Conservation (phyloP, 192 early-diverging fungal genomes). For the Backusella morwellensis region DNA sequence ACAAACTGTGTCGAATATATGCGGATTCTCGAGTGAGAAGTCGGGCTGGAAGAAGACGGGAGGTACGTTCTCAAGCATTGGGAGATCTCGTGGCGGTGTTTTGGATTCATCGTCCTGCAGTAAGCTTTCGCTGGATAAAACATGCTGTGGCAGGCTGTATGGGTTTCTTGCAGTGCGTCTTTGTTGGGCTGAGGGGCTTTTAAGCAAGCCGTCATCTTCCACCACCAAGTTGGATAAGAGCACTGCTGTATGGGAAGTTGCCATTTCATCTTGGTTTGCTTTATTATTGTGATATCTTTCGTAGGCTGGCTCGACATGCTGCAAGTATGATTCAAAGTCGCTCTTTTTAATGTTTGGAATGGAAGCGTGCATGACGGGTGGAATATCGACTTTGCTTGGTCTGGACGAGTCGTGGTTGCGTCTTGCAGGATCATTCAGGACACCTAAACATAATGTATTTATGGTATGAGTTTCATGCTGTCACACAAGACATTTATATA, state of each 20-base stretch:
- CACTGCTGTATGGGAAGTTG: slow-evolving; percentile 8
- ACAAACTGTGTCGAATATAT: slow-evolving; percentile 83
- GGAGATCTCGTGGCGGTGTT: slow-evolving; percentile 52
- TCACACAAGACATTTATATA: slow-evolving; percentile 11
- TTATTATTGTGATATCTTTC: slow-evolving; percentile 79
- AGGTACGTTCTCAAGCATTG: slow-evolving; percentile 81
- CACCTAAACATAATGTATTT: slow-evolving; percentile 46
- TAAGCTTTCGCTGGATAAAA: slow-evolving; percentile 33
- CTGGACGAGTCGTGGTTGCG: slow-evolving; percentile 43
- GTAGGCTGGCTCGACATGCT: slow-evolving; percentile 68
- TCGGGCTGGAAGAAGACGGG: slow-evolving; percentile 80
- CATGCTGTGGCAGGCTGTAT: slow-evolving; percentile 44
- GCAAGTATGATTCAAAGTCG: slow-evolving; percentile 89
- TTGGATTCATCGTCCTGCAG: slow-evolving; percentile 32
- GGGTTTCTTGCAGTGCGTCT: slow-evolving; percentile 44
- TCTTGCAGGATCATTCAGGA: slow-evolving; percentile 67
- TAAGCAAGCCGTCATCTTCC: slow-evolving; percentile 32
- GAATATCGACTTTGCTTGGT: slow-evolving; percentile 55
- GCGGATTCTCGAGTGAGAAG: slow-evolving; percentile 89
- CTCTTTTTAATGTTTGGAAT: slow-evolving; percentile 64
- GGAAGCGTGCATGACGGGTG: slow-evolving; percentile 53
- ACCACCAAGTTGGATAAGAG: slow-evolving; percentile 41
- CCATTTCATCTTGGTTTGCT: slow-evolving; percentile 42
- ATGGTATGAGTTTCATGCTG: neutral
- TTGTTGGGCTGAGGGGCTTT: slow-evolving; percentile 31